Evolutionary conservation across 2,329 filamentous ascomycete genomes (phyloP), one percentile per base, ranked within the genome.

Genomic region (Camptophora hylomeconis): DNA sequence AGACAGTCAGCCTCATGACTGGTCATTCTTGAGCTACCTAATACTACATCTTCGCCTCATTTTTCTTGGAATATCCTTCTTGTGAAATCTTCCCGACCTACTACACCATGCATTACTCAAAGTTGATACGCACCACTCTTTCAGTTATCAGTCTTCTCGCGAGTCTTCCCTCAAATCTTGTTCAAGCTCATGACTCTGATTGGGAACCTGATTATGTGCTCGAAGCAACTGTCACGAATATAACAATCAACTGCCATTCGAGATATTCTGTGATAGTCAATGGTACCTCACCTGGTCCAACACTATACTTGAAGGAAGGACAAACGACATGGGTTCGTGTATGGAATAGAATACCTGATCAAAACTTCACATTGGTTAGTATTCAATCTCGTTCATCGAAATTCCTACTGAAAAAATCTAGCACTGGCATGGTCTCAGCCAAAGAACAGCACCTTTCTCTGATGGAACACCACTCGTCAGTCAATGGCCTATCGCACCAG

Each of bases 371-470:
- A n/a, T 67, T 73, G 47, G 65, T 68, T 50, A 38, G 49, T 44
- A 12, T 4, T 8, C 5, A 15, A 16, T 19, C 22, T 19, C 9
- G 22, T 13, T 16, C 7, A 17, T 12, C 17, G 13, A 25, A 24
- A 5, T 35, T 39, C 17, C 11, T 5, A 5, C 6, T 11, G 12
- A 12, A 17, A 23, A 7, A n/a, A 12, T n/a, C 21, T 28, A 75
- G 67, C 74, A 79, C 45, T 79, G 74, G 74, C 74, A 79, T 50
- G 75, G 75, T 8, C 56, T 80, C 6, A 65, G 61, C 10, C 67
- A 71, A 45, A 54, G 63, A 17, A 59, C 65, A 17, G 67, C 71
- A 1, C 70, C 71, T 0, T 79, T 75, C 49, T 69, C 72, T 1
- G 75, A 79, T 39, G 74, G 75, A 3, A 62, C 69, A 0, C 69